Evolutionary conservation across 2,329 filamentous ascomycete genomes (phyloP).

Genomic region (Erysiphe pulchra): DNA sequence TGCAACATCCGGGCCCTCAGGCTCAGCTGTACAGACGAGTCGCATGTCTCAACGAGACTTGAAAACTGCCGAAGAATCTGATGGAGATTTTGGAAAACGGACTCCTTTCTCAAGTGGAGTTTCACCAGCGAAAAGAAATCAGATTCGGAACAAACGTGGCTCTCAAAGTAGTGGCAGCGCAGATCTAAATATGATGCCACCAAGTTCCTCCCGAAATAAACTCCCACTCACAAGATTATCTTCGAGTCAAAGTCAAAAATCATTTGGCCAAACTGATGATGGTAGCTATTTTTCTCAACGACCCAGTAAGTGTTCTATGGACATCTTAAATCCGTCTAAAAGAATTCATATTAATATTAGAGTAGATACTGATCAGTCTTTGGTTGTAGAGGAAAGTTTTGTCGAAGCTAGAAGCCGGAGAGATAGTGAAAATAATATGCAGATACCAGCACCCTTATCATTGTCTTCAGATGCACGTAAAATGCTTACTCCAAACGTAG

Average conservation of each 20-base stretch:
- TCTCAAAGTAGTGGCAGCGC: conserved; percentile 9
- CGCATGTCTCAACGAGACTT: conserved; percentile 8
- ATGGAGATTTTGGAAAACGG: conserved; percentile 11
- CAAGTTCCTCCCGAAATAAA: background rate
- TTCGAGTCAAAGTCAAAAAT: conserved; percentile 13
- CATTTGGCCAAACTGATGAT: conserved; percentile 11
- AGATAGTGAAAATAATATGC: conserved; percentile 7
- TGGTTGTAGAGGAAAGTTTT: conserved; percentile 10
- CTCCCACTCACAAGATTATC: conserved; percentile 4
- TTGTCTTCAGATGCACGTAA: conserved; percentile 13
- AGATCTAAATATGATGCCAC: conserved; percentile 4
- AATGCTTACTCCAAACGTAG: conserved; percentile 12
- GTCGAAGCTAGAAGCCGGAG: conserved; percentile 5
- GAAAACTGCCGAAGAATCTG: conserved; percentile 8
- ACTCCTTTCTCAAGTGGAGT: conserved; percentile 3
- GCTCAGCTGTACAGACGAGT: conserved; percentile 5
- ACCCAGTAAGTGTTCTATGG: conserved; percentile 11
- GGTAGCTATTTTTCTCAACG: conserved; percentile 9
- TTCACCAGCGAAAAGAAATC: conserved; percentile 8
- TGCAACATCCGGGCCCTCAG: conserved; percentile 2
- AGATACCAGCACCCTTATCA: conserved; percentile 10
- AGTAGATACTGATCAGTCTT: conserved; percentile 9
- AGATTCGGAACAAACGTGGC: conserved; percentile 8
- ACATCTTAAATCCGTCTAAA: conserved; percentile 5
- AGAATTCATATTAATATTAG: conserved; percentile 13